Base-by-base conservation (phyloP, 805 yeast species). In the Suhomyces vadensis region DNA sequence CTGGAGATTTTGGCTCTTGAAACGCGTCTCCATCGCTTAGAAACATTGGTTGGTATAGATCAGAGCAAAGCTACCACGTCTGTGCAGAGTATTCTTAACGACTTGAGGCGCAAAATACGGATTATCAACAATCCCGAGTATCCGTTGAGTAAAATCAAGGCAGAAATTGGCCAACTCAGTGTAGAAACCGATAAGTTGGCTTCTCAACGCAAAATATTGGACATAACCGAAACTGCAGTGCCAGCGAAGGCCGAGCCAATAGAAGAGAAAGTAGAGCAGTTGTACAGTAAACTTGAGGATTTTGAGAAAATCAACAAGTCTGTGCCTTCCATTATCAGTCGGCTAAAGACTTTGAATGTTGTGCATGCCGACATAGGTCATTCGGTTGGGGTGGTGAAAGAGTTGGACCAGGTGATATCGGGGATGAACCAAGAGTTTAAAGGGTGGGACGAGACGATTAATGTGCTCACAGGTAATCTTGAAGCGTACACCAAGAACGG, bases 51-150 rank as follows among this genome's bases (percentile, higher is more conserved):
- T 4, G 72, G 71, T 1, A 19, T 33, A 7, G 54, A 43, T 19
- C 42, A 42, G 4, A 31, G 37, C 31, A 40, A 42, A 29, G 40
- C 39, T 16, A 37, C 29, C 17, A 44, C 45, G 8, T 57, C 63
- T 13, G 43, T 69, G 7, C 63, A 60, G 35, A 49, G 47, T 6
- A 58, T 57, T 19, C 27, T 71, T 29, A 61, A 58, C 31, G 72
- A 68, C 29, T 47, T 70, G 40, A 51, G 47, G 3, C 55, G 75
- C 3, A 68, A 65, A 46, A 53, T 67, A 11, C 59, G 61, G 25
- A 59, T 70, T 13, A 53, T 71, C 9, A 53, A 62, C 43, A 66
- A 66, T 40, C 74, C 74, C 1, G 68, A 65, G 22, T 61, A 55
- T 45, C 58, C 58, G 10, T 35, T 66, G 26, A 56, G 44, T 10